Conservation (phyloP, 257 asterid species). For the Solanum dulcamara region DNA sequence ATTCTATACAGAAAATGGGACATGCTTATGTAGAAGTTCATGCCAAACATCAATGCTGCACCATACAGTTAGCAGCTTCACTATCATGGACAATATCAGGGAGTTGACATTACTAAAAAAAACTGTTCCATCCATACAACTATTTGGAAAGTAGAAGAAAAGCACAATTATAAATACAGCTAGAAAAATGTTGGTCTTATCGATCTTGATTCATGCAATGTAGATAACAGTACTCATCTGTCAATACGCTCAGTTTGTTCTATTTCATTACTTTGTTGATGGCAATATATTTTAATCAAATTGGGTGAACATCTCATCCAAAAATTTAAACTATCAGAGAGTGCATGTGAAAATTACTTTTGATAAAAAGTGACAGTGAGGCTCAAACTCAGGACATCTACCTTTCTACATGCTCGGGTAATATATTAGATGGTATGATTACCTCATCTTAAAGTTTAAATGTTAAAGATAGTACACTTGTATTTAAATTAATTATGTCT, state of each 20-base stretch:
- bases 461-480: not conserved
- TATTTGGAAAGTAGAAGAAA: not conserved
- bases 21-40: not conserved
- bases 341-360: not conserved
- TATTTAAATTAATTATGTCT: not conserved
- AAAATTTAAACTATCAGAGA: not conserved
- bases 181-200: not conserved
- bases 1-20: not conserved
- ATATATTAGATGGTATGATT: not conserved
- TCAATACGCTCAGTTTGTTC: not conserved
- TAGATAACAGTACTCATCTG: not conserved
- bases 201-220: not conserved
- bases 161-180: not conserved
- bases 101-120: not conserved
- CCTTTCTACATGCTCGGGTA: not conserved
- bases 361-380: not conserved
- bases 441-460: not conserved
- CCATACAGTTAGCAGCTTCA: not conserved
- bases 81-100: not conserved
- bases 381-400: not conserved
- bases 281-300: not conserved
- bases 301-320: not conserved
- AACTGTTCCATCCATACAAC: not conserved
- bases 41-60: not conserved
- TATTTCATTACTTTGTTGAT: not conserved